These are phyloP conservation scores for Pleurotus ostreatus DNA, from an alignment of 768 basidiomycete species.

Conservation along the genomic window DNA sequence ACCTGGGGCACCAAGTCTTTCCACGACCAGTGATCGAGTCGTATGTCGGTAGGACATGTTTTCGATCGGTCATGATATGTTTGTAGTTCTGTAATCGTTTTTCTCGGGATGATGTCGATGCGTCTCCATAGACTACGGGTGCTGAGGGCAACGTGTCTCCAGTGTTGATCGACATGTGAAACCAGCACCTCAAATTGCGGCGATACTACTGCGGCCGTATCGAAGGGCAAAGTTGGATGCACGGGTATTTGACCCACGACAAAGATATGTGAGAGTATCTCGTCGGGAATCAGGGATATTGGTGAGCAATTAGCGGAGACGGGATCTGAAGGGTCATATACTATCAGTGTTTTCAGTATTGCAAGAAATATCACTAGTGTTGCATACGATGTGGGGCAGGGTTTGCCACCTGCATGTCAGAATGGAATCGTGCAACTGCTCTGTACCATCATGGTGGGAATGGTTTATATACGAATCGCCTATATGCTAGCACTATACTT, in stretches of 20 bases:
- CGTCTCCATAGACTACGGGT: conserved; percentile 36
- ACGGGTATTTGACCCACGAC: neutral
- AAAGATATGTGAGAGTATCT: neutral
- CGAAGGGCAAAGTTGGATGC: neutral
- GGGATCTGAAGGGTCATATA: no score
- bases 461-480: no score
- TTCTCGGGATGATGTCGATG: conserved; percentile 23
- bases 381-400: neutral
- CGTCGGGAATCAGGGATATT: neutral
- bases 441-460: neutral
- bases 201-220: neutral
- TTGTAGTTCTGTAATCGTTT: conserved; percentile 16
- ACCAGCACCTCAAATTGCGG: conserved; percentile 32
- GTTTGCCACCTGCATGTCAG: neutral
- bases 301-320: no score
- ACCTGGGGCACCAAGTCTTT: neutral
- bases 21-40: conserved; percentile 19
- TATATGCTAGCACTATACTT: no score
- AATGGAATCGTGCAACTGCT: neutral
- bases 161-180: conserved; percentile 34
- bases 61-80: conserved; percentile 32
- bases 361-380: neutral
- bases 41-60: conserved; percentile 26
- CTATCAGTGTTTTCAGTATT: no score
- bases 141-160: conserved; percentile 33